Base-by-base conservation (phyloP, 2,329 filamentous ascomycete species). In the Geosmithia morbida region DNA sequence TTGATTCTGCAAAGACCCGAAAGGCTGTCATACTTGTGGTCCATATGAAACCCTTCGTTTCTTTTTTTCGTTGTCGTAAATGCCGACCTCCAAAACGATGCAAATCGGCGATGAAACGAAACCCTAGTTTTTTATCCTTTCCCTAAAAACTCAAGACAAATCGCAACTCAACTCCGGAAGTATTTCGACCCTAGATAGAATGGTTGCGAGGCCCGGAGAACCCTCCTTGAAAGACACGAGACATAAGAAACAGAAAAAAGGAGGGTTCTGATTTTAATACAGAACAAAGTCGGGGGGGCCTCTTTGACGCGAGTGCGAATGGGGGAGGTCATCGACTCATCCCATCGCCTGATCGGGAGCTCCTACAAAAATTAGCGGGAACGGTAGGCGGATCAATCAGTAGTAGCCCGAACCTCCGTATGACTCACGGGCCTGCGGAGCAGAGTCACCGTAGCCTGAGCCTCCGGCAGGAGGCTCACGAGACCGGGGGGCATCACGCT, bases 351-450 rank as follows among this genome's bases (percentile, higher is more conserved):
- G 43, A 33, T 45, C 44, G 37, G 44, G 44, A n/a, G 30, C 30
- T 33, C 62, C 61, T 64, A 41, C 14, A 41, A 47, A 43, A 33
- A 54, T 66, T 58, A 66, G 59, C 55, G 49, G 37, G 45, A 51
- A 51, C 45, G 33, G 53, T 53, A 40, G 22, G 19, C 37, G 46
- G 19, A 47, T 48, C 49, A 52, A 33, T 52, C 48, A 51, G 48
- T 43, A 45, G 44, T 56, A 51, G 46, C 47, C 52, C 61, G 56
- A 64, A 68, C 65, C 66, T 65, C 61, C 64, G 52, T 70, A 70
- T 48, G 63, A 53, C 52, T 70, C 67, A 19, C 68, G 65, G 30
- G 62, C 60, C 53, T 70, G 66, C 48, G 67, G 59, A 45, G 64
- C 59, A 44, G 61, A 58, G n/a, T 69, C 67, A 53, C 61, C 56